A percentile compares a stretch with the other conserved stretches of the same genome.
Evolutionary conservation across 164 flowering plant genomes (phyloP).

Genomic region (Stephania yunnanensis): DNA sequence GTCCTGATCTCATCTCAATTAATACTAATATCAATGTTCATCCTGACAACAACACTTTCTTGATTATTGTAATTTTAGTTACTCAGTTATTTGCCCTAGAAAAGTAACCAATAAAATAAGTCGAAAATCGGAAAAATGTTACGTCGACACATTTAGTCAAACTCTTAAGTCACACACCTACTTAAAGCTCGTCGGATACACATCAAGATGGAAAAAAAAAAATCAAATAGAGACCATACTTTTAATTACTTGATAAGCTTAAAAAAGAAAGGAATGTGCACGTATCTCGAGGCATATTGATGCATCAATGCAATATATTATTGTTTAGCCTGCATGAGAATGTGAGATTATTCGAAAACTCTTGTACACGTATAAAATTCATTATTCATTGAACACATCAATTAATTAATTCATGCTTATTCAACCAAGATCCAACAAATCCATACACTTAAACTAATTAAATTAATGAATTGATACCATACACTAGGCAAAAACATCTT

Average conservation of each 20-base stretch:
- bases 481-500: too few relatives aligned
- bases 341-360: constrained; percentile 30
- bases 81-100: not conserved
- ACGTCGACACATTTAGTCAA: not conserved
- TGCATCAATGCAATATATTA: too few relatives aligned
- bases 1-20: not conserved
- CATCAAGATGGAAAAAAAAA: not conserved
- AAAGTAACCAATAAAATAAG: not conserved
- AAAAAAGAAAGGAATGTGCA: too few relatives aligned
- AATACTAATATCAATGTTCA: not conserved
- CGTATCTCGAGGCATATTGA: too few relatives aligned
- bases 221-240: too few relatives aligned
- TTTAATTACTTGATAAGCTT: not conserved
- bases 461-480: too few relatives aligned
- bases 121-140: not conserved
- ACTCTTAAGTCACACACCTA: not conserved
- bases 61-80: not conserved
- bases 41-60: not conserved
- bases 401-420: not conserved
- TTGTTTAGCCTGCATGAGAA: constrained; percentile 19
- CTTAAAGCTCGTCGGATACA: not conserved
- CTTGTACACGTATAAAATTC: constrained; percentile 28
- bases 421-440: too few relatives aligned
- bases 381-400: not conserved
- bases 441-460: too few relatives aligned